phyloP scores from a whole-genome alignment of 345 rosid genomes.

The Triadica sebifera region DNA sequence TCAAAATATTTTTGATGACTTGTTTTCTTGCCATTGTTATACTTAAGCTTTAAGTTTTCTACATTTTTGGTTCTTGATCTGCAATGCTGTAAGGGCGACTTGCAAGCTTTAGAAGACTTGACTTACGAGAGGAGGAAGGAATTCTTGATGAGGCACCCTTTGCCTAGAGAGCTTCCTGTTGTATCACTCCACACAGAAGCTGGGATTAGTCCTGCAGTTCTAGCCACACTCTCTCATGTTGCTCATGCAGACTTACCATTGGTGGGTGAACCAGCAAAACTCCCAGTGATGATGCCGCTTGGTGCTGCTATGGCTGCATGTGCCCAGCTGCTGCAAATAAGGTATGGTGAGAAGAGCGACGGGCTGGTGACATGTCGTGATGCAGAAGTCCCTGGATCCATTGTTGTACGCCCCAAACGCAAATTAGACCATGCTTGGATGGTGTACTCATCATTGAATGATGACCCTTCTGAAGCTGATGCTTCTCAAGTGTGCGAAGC shows the following conservation, averaged over 20 bases:
- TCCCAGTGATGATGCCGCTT: slow-evolving; percentile 84
- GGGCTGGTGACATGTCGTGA: slow-evolving; percentile 87
- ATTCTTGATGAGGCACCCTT: slow-evolving; percentile 63
- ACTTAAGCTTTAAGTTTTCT: not conserved
- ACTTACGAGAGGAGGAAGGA: slow-evolving; percentile 85
- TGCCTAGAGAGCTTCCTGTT: slow-evolving; percentile 74
- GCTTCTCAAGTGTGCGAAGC: slow-evolving; percentile 95
- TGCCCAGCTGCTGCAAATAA: slow-evolving; percentile 73
- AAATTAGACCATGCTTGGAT: slow-evolving; percentile 96
- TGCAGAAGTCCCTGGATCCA: slow-evolving; percentile 93
- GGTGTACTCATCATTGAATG: slow-evolving; percentile 86
- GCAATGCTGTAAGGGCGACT: slow-evolving; percentile 58
- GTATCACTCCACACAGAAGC: slow-evolving; percentile 95
- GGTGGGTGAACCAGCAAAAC: slow-evolving; percentile 52
- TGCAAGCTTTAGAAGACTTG: slow-evolving; percentile 91
- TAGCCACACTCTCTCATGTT: slow-evolving; percentile 76
- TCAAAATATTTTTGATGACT: not conserved
- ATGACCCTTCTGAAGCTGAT: slow-evolving; percentile 59
- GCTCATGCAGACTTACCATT: slow-evolving; percentile 87
- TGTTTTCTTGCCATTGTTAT: not conserved
- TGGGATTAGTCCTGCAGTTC: slow-evolving; percentile 69
- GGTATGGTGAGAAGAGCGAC: slow-evolving; percentile 88
- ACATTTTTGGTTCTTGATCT: not conserved
- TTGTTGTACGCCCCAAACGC: slow-evolving; percentile 76
- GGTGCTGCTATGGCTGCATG: slow-evolving; percentile 99